Evolutionary conservation across 2,329 filamentous ascomycete species (phyloP).

Genomic region (Colletotrichum sp.): DNA sequence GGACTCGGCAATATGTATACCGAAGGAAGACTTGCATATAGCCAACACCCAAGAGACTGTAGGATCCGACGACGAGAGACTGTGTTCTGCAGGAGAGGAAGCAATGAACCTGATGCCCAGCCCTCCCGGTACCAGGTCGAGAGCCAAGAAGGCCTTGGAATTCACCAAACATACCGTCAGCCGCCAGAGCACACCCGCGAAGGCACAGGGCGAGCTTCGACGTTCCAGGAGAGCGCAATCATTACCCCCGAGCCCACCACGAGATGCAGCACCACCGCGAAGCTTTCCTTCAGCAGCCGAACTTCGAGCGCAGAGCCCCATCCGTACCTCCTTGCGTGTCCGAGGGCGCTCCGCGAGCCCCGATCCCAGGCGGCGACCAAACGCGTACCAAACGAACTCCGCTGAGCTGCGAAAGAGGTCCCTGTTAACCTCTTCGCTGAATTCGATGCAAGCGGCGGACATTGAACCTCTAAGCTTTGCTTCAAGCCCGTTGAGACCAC

Average conservation of each 20-base stretch:
- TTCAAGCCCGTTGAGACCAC: not conserved
- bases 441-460: not conserved
- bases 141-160: not conserved
- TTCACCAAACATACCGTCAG: not conserved
- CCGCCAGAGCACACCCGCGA: not conserved
- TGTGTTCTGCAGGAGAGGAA: not conserved
- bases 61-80: not conserved
- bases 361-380: not conserved
- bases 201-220: not conserved
- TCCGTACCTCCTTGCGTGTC: conserved; percentile 23
- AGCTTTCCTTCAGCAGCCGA: conserved; percentile 4
- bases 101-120: not conserved
- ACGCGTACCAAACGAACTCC: conserved; percentile 2
- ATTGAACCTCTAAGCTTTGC: not conserved
- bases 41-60: not conserved
- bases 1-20: conserved; percentile 7
- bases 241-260: not conserved
- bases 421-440: not conserved
- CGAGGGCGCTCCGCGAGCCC: conserved; percentile 9
- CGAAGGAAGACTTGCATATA: not conserved
- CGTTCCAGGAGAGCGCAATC: not conserved
- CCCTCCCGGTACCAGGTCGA: not conserved
- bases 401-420: conserved; percentile 8
- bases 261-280: not conserved
- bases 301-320: conserved; percentile 12